phyloP scores from a whole-genome alignment of 495 filamentous ascomycete species.

The Hypoxylon lienhwacheense region DNA sequence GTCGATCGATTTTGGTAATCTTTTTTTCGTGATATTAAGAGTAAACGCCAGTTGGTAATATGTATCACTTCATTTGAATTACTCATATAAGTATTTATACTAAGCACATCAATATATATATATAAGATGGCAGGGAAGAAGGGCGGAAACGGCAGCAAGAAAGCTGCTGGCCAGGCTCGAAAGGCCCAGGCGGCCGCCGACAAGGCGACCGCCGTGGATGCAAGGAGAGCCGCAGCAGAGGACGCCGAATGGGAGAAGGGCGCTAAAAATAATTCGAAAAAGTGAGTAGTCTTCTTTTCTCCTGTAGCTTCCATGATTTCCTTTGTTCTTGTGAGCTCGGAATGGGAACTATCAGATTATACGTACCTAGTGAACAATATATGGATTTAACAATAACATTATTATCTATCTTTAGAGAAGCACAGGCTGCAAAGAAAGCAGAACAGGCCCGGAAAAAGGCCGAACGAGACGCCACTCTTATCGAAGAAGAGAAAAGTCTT shows the following conservation, averaged over 20 bases:
- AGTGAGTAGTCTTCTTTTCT: conserved; percentile 57
- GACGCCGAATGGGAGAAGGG: conserved; percentile 83
- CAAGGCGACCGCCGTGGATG: conserved; percentile 71
- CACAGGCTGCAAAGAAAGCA: conserved; percentile 80
- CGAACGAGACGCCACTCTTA: conserved; percentile 79
- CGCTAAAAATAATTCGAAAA: conserved; percentile 78
- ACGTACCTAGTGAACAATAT: background rate
- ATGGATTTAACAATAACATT: too few species aligned
- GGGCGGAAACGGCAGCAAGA: conserved; percentile 79
- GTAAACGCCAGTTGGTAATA: background rate
- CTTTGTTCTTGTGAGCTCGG: background rate
- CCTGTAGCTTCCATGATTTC: conserved; percentile 1
- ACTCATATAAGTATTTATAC: too few species aligned
- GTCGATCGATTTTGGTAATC: background rate
- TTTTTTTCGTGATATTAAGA: background rate
- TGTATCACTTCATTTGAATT: too few species aligned
- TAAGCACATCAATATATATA: background rate
- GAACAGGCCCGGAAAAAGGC: conserved; percentile 86
- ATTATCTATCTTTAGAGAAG: conserved; percentile 68
- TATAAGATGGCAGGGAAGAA: conserved; percentile 64
- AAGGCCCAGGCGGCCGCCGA: conserved; percentile 84
- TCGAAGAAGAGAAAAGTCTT: conserved; percentile 77
- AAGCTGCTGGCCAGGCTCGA: conserved; percentile 84
- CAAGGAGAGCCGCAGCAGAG: conserved; percentile 69
- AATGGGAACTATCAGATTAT: background rate